Evolutionary conservation across 768 basidiomycete species (phyloP), one percentile per base, ranked within the genome.

Genomic region (Auricularia auricula-judae): DNA sequence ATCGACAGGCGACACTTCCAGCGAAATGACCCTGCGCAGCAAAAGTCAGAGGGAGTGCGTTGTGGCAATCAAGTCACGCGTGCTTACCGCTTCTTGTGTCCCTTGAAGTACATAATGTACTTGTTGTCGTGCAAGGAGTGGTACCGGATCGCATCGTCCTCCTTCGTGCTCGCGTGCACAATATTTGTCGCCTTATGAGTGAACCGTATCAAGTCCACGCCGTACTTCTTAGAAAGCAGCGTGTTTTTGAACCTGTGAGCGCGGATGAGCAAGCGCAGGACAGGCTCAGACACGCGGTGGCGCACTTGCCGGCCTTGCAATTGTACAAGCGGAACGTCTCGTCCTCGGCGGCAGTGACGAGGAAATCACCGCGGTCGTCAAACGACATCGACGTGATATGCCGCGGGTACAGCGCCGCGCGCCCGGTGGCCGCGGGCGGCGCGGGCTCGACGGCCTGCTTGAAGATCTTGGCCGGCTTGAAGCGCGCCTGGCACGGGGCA

Each of bases 111-210:
- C 68, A 89, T 86, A 36, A 98, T 77, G 74, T 94, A 99, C 73
- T 89, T 93, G 81, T 97, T 98, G 81, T 96, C 93, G 74, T 98
- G 93, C 61, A 96, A 74, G 1, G 92, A 95, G 70, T 96, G 92
- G 74, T 98, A 98, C 56, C 97, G 86, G 68, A 98, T 84, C 0
- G 90, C 93, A 72, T 98, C 92, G 74, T 98, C 91, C 74, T 90
- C 91, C 73, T 96, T 98, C 18, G 95, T 98, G 3, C 92, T 95
- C 7, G 95, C 90, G 71, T 98, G 86, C 2, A 98, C 72, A 59
- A 98, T 87, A 3, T 88, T 85, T 0, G 86, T 85, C 68, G 84
- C 87, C 72, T 90, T 91, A 78, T 98, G 97, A 0, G 96, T 98
- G 71, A 98, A 97, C 3, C 96, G 85, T 23, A 94, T 92, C 21